Conservation (phyloP, 768 basidiomycete genomes). For the Lentinula boryana region DNA sequence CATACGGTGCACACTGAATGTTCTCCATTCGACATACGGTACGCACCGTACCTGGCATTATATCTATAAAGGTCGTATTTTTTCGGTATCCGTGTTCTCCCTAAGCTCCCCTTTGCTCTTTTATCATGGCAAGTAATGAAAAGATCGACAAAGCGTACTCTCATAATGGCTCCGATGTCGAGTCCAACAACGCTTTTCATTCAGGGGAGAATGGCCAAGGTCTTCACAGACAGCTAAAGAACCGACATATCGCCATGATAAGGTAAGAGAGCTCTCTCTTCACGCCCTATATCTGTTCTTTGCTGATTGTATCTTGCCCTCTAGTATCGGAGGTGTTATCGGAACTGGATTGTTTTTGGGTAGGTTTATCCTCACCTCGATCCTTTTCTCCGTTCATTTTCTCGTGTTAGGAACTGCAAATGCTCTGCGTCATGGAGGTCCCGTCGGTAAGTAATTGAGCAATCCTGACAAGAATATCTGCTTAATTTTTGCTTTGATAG, state of each 20-base stretch:
- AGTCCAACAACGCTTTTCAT: constrained; percentile 1
- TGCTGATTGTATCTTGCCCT: not conserved
- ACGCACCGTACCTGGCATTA: not conserved
- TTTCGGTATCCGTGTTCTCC: not conserved
- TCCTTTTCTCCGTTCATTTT: constrained; percentile 30
- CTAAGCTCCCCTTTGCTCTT: not conserved
- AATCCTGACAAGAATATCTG: not conserved
- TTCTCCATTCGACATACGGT: not conserved
- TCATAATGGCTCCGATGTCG: not conserved
- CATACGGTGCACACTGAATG: not conserved
- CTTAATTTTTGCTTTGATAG: constrained; percentile 17
- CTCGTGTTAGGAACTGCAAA: not conserved
- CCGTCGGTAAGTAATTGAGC: constrained; percentile 41
- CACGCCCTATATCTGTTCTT: not conserved
- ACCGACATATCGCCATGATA: constrained; percentile 80
- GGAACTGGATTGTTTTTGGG: constrained; percentile 67
- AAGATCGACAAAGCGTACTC: not conserved
- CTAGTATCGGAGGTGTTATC: constrained; percentile 28
- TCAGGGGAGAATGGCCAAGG: not conserved
- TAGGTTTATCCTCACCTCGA: not conserved
- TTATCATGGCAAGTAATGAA: not conserved
- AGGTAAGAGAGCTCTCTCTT: constrained; percentile 30
- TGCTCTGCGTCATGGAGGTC: constrained; percentile 51
- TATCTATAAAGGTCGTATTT: not conserved
- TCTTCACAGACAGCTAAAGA: constrained; percentile 62